Base-by-base conservation (phyloP, 352 stramenopile species). In the Phytophthora podocarpi region DNA sequence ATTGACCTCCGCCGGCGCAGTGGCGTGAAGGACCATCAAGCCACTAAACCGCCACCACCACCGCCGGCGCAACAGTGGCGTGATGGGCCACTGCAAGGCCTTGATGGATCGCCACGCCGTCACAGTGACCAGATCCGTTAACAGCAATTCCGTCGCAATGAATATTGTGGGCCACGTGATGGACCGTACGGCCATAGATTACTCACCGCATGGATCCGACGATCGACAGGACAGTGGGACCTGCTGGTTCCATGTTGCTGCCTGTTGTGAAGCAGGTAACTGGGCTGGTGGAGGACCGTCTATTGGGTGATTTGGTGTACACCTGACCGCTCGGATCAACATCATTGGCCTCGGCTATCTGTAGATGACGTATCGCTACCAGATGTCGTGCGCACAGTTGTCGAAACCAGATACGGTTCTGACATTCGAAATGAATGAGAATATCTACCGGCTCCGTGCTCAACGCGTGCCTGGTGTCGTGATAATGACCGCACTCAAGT, bases 201-300 rank as follows among this genome's bases (percentile, higher is more conserved):
- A n/a, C n/a, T n/a, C n/a, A n/a, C n/a, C n/a, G n/a, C n/a, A 21
- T 23, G 34, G 34, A 40, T 23, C 5, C n/a, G 5, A 40, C 5
- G 34, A 21, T 36, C 31, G 7, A 54, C 21, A 18, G 46, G 20
- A 54, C 46, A 3, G 23, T 10, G 6, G 28, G 43, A 42, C 32
- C 26, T 20, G 21, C 46, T 42, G 30, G 46, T 24, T 43, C 46
- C 31, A 31, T 42, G 16, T 12, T 54, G 2, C 31, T 54, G 12
- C 31, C 20, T 40, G 30, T 54, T 20, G n/a, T n/a, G n/a, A 60
- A 49, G 20, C 23, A 51, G 20, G 39, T 20, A 7, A 60, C 51
- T 28, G 51, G 39, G 24, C n/a, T 41, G 20, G 18, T 28, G 32
- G 23, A 56, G 16, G 51, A 60, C 10, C 39, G 11, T 1, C 10